Evolutionary conservation across 768 basidiomycete genomes (phyloP).

Genomic region (Rhodotorula toruloides): DNA sequence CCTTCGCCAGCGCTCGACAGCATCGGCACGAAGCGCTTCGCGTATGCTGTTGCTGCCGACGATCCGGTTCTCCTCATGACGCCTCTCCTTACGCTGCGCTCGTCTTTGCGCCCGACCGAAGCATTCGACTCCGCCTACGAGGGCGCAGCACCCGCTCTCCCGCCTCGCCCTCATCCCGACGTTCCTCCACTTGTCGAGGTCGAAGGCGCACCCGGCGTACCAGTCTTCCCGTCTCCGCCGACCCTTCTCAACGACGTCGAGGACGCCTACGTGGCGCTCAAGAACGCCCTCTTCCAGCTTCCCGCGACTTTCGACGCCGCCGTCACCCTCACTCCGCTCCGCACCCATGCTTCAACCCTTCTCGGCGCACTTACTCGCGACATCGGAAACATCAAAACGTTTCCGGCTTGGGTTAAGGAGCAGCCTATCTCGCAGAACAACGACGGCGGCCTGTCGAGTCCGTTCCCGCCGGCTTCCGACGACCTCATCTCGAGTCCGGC

Average conservation of each 20-base stretch:
- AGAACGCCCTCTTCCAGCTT: slow-evolving; percentile 17
- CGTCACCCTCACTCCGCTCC: slow-evolving; percentile 17
- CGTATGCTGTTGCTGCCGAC: not conserved
- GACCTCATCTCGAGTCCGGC: no score
- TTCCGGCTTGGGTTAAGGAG: slow-evolving; percentile 13
- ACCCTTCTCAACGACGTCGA: slow-evolving; percentile 31
- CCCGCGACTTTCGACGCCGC: not conserved
- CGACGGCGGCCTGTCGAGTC: not conserved
- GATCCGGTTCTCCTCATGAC: slow-evolving; percentile 13
- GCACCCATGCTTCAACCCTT: not conserved
- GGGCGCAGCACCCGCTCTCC: not conserved
- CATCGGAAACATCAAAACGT: slow-evolving; percentile 22
- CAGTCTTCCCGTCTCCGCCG: not conserved
- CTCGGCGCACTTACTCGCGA: slow-evolving; percentile 21
- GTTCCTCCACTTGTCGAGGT: not conserved
- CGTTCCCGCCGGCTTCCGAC: not conserved
- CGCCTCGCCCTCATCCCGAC: not conserved
- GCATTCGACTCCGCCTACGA: not conserved
- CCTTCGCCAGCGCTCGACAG: not conserved
- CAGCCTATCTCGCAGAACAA: not conserved
- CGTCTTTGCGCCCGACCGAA: slow-evolving; percentile 13
- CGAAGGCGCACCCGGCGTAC: not conserved
- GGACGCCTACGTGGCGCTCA: slow-evolving; percentile 24
- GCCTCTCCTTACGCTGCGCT: slow-evolving; percentile 19
- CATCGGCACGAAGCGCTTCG: not conserved